Evolutionary conservation across 2,329 filamentous ascomycete genomes (phyloP), one percentile per base, ranked within the genome.

Genomic region (Colletotrichum truncatum): DNA sequence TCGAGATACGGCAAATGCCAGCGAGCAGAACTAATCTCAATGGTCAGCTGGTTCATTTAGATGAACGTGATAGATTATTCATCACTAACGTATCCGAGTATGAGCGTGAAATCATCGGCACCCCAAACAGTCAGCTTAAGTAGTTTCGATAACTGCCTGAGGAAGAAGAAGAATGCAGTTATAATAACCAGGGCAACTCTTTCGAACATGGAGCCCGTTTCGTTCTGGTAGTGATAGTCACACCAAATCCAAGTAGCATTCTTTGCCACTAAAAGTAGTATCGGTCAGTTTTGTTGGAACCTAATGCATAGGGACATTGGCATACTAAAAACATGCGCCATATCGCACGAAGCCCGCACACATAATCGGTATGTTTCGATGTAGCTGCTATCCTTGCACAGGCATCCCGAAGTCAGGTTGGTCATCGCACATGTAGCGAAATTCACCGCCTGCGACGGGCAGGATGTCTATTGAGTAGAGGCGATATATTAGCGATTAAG

Each of bases 71-170:
- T 16, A 38, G 11, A 6, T 2, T 9, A 8, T 11, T 8, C 6
- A 14, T 6, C 3, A 23, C 48, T 49, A 16, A 65, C 62, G n/a
- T 49, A 65, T 54, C 62, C 62, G 12, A 65, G 30, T 2, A 62
- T 30, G 32, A 65, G 11, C 14, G 36, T 30, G 14, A 46, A 38
- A 16, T 65, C 62, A 25, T 65, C 62, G 4, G 28, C 18, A 10
- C 57, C 62, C 62, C 62, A 65, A 11, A 51, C 11, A 12, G 62
- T 55, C n/a, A 65, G 25, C n/a, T 43, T 53, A 21, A 65, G 18
- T 18, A 28, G 23, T 25, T 62, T 65, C 3, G 49, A n/a, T 3
- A 65, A 21, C 34, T 49, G 26, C 1, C 62, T 49, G 10, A 51
- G 6, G 16, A 62, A 2, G 9, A 65, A 53, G 41, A 65, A 55